Conservation (phyloP, 2,329 filamentous ascomycete species). For the Akanthomyces lecanii region DNA sequence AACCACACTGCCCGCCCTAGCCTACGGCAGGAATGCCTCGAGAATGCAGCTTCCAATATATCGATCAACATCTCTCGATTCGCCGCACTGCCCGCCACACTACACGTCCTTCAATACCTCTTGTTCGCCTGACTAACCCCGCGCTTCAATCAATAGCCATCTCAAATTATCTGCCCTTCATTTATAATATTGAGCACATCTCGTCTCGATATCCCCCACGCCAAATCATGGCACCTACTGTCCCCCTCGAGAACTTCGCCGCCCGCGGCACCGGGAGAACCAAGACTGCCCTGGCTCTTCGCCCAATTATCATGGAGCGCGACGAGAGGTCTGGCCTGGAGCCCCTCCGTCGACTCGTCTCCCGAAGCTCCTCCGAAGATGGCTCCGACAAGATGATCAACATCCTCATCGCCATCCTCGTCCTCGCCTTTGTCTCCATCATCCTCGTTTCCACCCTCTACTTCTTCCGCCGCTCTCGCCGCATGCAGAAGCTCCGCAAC, state of each 20-base stretch:
- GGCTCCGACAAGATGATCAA: slow-evolving; percentile 62
- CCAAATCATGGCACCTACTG: slow-evolving; percentile 16
- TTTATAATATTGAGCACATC: slow-evolving; percentile 17
- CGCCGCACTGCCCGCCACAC: neutral
- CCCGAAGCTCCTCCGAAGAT: slow-evolving; percentile 31
- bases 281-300: slow-evolving; percentile 2
- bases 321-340: slow-evolving; percentile 14
- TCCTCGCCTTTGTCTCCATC: slow-evolving; percentile 69
- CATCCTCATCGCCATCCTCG: slow-evolving; percentile 74
- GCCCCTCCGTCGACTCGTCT: slow-evolving; percentile 15
- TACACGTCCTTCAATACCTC: neutral
- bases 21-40: slow-evolving; percentile 1
- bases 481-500: slow-evolving; percentile 42
- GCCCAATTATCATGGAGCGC: slow-evolving; percentile 11
- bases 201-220: slow-evolving; percentile 20
- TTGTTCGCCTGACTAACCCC: neutral
- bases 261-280: neutral
- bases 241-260: slow-evolving; percentile 3
- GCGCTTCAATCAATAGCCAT: neutral
- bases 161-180: slow-evolving; percentile 22
- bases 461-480: slow-evolving; percentile 63
- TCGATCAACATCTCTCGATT: neutral
- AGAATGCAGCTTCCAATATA: slow-evolving; percentile 16
- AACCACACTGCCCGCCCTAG: neutral
- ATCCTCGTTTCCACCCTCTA: slow-evolving; percentile 64